Conservation (phyloP, 2,329 filamentous ascomycete species). For the Colletotrichum spaethianum region DNA sequence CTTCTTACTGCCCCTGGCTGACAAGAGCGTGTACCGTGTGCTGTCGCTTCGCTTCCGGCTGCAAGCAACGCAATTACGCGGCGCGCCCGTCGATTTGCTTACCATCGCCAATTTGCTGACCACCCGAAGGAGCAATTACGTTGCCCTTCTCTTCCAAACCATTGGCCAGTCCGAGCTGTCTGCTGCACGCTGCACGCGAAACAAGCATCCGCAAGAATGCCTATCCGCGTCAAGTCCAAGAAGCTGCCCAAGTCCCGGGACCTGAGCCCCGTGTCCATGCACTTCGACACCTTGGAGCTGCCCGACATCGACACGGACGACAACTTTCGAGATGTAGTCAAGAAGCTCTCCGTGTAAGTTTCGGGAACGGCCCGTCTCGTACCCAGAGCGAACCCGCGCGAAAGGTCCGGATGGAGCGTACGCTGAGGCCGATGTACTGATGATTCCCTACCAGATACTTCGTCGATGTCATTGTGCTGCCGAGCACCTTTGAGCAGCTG, state of each 20-base stretch:
- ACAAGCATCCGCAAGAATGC: constrained; percentile 48
- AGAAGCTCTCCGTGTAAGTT: constrained; percentile 75
- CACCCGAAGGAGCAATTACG: constrained; percentile 5
- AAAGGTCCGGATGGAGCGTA: background rate
- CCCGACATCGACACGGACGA: constrained; percentile 73
- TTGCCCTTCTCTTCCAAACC: constrained; percentile 5
- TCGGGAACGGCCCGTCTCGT: background rate
- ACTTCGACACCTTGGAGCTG: constrained; percentile 56
- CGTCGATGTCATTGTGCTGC: constrained; percentile 72
- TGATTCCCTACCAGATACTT: constrained; percentile 67
- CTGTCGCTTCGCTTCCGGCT: background rate
- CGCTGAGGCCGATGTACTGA: constrained; percentile 29
- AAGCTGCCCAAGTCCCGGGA: constrained; percentile 50
- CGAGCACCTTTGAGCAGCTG: constrained; percentile 81
- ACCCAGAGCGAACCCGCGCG: background rate
- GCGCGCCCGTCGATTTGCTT: background rate
- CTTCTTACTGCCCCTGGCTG: background rate
- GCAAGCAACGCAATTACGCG: constrained; percentile 7
- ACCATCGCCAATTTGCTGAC: constrained; percentile 10
- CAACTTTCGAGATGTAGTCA: constrained; percentile 74
- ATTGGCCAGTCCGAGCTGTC: constrained; percentile 21
- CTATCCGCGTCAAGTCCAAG: constrained; percentile 54
- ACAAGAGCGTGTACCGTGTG: background rate
- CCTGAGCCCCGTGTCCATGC: constrained; percentile 52
- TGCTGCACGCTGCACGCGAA: background rate